A percentile compares a stretch with the other conserved stretches of the same genome.
These are phyloP conservation scores for Aspergillus sp. DNA, from an alignment of 2,329 filamentous ascomycete genomes.

Conservation along the genomic window DNA sequence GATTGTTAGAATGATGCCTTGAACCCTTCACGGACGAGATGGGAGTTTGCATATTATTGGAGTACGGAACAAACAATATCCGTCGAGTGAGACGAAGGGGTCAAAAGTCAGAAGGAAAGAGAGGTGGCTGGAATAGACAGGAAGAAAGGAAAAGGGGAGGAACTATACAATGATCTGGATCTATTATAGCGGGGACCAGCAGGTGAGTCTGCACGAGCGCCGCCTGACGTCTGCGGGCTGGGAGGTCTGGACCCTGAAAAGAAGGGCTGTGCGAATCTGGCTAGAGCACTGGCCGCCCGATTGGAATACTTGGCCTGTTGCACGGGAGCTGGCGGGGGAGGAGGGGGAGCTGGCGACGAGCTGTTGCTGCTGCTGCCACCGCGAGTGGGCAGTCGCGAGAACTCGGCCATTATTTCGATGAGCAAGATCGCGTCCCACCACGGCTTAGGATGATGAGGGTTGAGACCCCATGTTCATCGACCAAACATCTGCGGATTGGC, in stretches of 20 bases:
- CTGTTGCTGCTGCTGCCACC: constrained; percentile 25
- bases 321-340: constrained; percentile 35
- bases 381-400: constrained; percentile 24
- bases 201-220: constrained; percentile 25
- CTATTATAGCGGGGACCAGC: constrained; percentile 32
- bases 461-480: constrained; percentile 17
- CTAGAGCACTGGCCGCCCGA: constrained; percentile 47
- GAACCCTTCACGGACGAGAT: constrained; percentile 3
- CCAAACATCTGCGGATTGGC: neutral
- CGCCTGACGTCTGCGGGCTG: constrained; percentile 47
- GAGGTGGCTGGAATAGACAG: constrained; percentile 8
- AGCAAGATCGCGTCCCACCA: constrained; percentile 10
- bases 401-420: constrained; percentile 29
- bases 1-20: constrained; percentile 18
- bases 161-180: constrained; percentile 40
- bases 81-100: neutral
- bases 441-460: constrained; percentile 21
- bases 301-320: constrained; percentile 40
- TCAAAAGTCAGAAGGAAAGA: constrained; percentile 1
- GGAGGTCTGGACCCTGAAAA: constrained; percentile 54
- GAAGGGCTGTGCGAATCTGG: constrained; percentile 56
- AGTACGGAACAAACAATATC: neutral
- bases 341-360: constrained; percentile 32
- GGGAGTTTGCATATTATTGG: constrained; percentile 4
- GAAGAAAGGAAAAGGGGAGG: constrained; percentile 17